Percentiles rank a stretch among this genome's conserved stretches.
Conservation (phyloP, 331 rosid species). For the Rosa hybrid region DNA sequence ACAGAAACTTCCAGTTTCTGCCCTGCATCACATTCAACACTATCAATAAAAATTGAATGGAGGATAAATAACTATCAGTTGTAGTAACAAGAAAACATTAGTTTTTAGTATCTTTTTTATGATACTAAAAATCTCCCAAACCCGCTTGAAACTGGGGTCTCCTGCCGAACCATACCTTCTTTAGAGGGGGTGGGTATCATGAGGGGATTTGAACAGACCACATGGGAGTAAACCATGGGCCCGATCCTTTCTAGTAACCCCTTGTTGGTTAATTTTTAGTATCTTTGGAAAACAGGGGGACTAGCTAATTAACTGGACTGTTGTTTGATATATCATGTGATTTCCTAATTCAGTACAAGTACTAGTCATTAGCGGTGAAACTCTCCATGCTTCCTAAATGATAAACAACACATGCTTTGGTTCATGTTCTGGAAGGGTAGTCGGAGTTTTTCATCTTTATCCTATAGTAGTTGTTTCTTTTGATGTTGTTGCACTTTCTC, state of each 20-base stretch:
- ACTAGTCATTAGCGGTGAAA: background rate
- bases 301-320: background rate
- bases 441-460: constrained; percentile 1
- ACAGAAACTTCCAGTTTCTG: too few relatives aligned
- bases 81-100: background rate
- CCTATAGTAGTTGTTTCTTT: background rate
- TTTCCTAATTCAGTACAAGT: background rate
- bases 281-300: background rate
- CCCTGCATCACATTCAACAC: background rate
- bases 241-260: background rate
- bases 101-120: background rate
- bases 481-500: constrained; percentile 5
- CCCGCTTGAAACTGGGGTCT: background rate
- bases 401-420: background rate
- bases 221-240: background rate
- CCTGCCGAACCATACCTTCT: background rate
- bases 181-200: background rate
- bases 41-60: background rate
- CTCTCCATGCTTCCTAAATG: background rate
- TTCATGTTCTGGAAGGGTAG: background rate
- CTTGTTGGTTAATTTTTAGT: background rate
- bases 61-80: background rate
- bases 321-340: background rate
- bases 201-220: background rate
- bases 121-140: background rate